Evolutionary conservation across 768 basidiomycete species (phyloP), one percentile per base, ranked within the genome.

Genomic region (Calocybe indica): DNA sequence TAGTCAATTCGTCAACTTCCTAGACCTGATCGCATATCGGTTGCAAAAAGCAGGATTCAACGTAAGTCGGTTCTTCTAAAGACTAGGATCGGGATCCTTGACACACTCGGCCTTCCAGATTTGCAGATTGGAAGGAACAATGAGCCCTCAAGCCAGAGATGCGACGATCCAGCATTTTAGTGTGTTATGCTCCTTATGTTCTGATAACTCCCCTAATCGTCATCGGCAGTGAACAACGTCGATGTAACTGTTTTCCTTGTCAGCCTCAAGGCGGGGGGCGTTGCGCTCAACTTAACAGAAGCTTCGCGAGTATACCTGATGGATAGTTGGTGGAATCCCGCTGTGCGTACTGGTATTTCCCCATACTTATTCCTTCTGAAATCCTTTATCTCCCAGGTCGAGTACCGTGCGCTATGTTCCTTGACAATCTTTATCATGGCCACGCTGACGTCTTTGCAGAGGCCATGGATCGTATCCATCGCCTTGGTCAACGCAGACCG

Each of bases 241-340:
- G 81, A 93, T 50, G 92, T 95, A 34, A 97, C 93, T 2, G 90
- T 99, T n/a, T 98, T 99, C 71, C 78, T 99, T 22, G 92, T 99
- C 58, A 89, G 86, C 52, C 72, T 99, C 60, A 98, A 96, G 65
- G 95, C 95, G 1, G 95, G 95, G 42, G 94, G 94, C 62, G 92
- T 92, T 4, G 91, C 90, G 3, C 73, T 95, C 43, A 93, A 93
- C 61, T 63, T 93, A 55, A 92, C 90, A 0, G 90, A 91, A 62
- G 93, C 93, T 0, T 92, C 89, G 32, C 87, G 90, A 28, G 92
- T 96, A 13, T 95, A 92, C 65, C 78, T 96, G 58, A 95, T 97
- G 92, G 95, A 95, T 62, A 89, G 87, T 54, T 95, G 92, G 92
- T 95, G 94, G 94, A 98, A 98, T 61, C 94, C 94, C 6, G 92